These are phyloP conservation scores for Fusarium caatingaense DNA, from an alignment of 2,329 filamentous ascomycete genomes.

Conservation along the genomic window DNA sequence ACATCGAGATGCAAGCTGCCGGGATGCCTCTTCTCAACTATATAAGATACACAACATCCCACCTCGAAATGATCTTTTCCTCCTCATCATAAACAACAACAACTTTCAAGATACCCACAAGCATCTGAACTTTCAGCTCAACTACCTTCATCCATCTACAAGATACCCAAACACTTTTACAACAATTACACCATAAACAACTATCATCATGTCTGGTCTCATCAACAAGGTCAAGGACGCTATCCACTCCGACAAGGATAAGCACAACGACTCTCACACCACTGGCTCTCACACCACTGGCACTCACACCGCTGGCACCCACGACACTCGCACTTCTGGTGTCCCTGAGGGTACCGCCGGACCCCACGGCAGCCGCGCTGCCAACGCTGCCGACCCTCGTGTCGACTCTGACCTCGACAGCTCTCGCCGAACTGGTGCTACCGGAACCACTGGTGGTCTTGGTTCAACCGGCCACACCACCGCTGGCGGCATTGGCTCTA, in stretches of 20 bases:
- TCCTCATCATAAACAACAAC: conserved; percentile 31
- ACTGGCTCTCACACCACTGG: conserved; percentile 21
- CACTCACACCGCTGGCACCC: conserved; percentile 21
- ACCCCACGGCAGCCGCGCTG: conserved; percentile 31
- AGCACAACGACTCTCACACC: conserved; percentile 38
- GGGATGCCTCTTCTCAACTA: conserved; percentile 20
- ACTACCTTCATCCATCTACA: conserved; percentile 6
- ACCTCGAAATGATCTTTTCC: neutral
- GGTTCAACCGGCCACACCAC: conserved; percentile 46
- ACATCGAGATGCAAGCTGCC: conserved; percentile 32
- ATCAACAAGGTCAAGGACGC: conserved; percentile 71
- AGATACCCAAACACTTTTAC: conserved; percentile 23
- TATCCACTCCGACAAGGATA: conserved; percentile 60
- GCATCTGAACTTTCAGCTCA: conserved; percentile 21
- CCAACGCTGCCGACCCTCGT: conserved; percentile 63
- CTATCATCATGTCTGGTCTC: conserved; percentile 64
- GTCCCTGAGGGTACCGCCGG: conserved; percentile 40
- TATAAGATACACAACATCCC: conserved; percentile 39
- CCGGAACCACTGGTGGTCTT: conserved; percentile 47
- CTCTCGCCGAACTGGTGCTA: conserved; percentile 51
- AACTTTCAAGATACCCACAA: conserved; percentile 38
- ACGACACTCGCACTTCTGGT: conserved; percentile 2
- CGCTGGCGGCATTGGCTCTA: conserved; percentile 49
- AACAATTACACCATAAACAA: conserved; percentile 12
- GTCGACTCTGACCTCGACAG: conserved; percentile 64